Percentiles rank a stretch among this genome's conserved stretches.
phyloP scores from a whole-genome alignment of 176 grass and related monocot genomes.

The Raddia guianensis region DNA sequence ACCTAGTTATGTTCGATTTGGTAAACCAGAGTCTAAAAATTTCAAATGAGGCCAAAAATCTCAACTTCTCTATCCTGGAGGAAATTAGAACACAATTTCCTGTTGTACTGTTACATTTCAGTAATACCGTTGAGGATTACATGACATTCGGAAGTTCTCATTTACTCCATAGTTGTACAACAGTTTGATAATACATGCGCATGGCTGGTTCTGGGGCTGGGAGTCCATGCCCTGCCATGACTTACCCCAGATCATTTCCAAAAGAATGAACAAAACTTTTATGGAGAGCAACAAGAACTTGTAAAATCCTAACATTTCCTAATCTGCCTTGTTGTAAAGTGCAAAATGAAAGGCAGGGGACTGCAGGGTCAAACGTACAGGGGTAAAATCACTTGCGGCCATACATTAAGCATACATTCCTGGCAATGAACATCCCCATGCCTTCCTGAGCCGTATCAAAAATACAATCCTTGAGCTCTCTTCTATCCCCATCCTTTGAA shows the following conservation, averaged over 20 bases:
- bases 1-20: neutral
- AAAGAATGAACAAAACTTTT: constrained; percentile 56
- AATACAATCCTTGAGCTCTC: constrained; percentile 29
- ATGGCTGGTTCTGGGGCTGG: constrained; percentile 23
- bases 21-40: neutral
- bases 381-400: constrained; percentile 24
- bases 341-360: constrained; percentile 34
- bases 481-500: constrained; percentile 31
- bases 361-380: constrained; percentile 27
- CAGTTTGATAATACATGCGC: constrained; percentile 29
- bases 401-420: constrained; percentile 29
- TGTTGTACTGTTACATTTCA: constrained; percentile 48
- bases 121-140: constrained; percentile 36
- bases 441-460: constrained; percentile 25
- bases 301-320: constrained; percentile 43
- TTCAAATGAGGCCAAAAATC: constrained; percentile 23
- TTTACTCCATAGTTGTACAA: constrained; percentile 30
- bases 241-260: constrained; percentile 27
- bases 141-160: constrained; percentile 20
- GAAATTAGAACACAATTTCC: constrained; percentile 40
- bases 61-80: neutral
- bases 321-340: constrained; percentile 35
- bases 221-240: constrained; percentile 4
- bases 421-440: constrained; percentile 1
- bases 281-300: neutral